Conservation (phyloP, 192 early-diverging fungal genomes). For the Gryganskiella cystojenkinii region DNA sequence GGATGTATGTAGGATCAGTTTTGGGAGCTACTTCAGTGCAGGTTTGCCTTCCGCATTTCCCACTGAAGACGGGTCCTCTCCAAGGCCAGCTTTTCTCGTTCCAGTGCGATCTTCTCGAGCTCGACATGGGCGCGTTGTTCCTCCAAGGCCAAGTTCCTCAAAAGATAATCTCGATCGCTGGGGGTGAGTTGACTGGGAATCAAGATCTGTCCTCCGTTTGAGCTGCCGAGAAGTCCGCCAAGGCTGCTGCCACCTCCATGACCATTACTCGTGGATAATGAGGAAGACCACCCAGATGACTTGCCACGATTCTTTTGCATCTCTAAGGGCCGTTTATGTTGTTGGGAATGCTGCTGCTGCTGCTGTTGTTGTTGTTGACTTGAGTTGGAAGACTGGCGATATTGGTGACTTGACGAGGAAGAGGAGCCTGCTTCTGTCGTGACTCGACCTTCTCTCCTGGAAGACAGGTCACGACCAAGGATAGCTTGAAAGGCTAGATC, state of each 20-base stretch:
- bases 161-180: conserved; percentile 22
- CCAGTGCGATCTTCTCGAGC: conserved; percentile 30
- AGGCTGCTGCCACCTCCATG: background rate
- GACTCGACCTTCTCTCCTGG: background rate
- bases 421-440: background rate
- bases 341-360: background rate
- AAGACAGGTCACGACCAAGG: too few relatives aligned
- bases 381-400: too few relatives aligned
- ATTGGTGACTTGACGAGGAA: background rate
- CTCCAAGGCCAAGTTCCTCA: conserved; percentile 33
- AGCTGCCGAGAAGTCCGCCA: background rate
- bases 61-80: conserved; percentile 28
- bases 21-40: background rate
- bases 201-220: background rate
- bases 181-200: conserved; percentile 24
- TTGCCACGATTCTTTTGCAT: too few relatives aligned
- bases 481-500: too few relatives aligned
- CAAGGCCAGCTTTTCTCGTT: conserved; percentile 23
- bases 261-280: too few relatives aligned
- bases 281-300: background rate
- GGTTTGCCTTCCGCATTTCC: conserved; percentile 29
- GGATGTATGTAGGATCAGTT: background rate
- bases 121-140: conserved; percentile 32
- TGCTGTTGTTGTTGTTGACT: background rate
- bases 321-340: background rate